Evolutionary conservation across 768 basidiomycete genomes (phyloP), one percentile per base, ranked within the genome.

Genomic region (Trametes cingulata): DNA sequence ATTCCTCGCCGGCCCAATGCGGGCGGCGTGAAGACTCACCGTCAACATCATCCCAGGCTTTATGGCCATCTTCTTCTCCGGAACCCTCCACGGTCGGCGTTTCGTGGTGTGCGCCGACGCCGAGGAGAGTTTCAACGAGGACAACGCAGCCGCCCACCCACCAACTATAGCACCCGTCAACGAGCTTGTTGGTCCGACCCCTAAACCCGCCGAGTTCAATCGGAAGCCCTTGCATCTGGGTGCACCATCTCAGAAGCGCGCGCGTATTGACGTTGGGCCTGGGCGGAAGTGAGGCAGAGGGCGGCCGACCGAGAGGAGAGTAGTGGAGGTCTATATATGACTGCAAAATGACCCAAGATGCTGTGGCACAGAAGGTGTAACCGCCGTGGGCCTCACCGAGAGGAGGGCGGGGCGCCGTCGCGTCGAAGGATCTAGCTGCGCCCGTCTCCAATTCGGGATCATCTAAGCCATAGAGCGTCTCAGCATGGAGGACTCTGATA

Each of bases 141-240:
- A 83, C 80, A 69, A 97, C 92, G 15, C 89, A 82, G 0, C 95
- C 95, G 1, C 93, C 97, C 22, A 93, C 91, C 97, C 96, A 99
- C 97, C 97, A 99, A n/a, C 90, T 88, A 73, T 99, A 99, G 73
- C 97, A 99, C 4, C 96, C 97, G 68, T 99, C 97, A 0, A 99
- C 96, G n/a, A 99, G 82, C 73, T 99, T 99, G 72, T 98, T 99
- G 64, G 93, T 93, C 53, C 97, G 79, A 0, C 97, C 97, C 56
- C 81, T 82, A 75, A 99, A 98, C 2, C 97, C 97, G 3, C 95
- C 96, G 9, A 94, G 78, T 69, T 98, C 96, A 12, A 82, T 80
- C 42, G 86, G 86, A 1, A 76, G 73, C 0, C 93, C 95, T 70
- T 98, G 96, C 87, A 97, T 89, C 43, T 86, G 78, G 3, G 84